phyloP scores from a whole-genome alignment of 805 yeast genomes.

The Teunomyces lycoperdinae region DNA sequence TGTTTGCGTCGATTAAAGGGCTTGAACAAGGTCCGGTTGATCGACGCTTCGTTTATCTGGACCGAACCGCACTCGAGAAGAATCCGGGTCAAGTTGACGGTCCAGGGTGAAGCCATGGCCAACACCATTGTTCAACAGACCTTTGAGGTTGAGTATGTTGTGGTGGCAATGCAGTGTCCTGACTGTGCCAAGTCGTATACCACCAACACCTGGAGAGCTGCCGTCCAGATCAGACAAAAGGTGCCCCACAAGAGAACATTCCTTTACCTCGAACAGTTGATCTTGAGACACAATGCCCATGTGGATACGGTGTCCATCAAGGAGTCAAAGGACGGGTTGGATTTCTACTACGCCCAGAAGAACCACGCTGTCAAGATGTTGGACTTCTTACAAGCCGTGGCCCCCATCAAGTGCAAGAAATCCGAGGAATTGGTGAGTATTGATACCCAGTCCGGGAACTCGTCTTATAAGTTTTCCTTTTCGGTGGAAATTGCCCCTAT shows the following conservation, averaged over 20 bases:
- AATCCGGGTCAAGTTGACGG: slow-evolving; percentile 84
- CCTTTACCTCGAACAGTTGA: slow-evolving; percentile 91
- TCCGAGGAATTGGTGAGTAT: slow-evolving; percentile 89
- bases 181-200: slow-evolving; percentile 98
- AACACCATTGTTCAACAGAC: slow-evolving; percentile 91
- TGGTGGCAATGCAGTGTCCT: slow-evolving; percentile 94
- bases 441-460: slow-evolving; percentile 87
- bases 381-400: slow-evolving; percentile 81
- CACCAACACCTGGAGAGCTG: slow-evolving; percentile 96
- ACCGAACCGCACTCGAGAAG: slow-evolving; percentile 99
- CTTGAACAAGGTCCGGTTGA: slow-evolving; percentile 75
- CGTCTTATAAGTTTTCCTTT: slow-evolving; percentile 85
- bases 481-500: slow-evolving; percentile 94
- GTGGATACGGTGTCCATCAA: slow-evolving; percentile 89
- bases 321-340: slow-evolving; percentile 91
- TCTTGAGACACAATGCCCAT: slow-evolving; percentile 89
- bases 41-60: slow-evolving; percentile 96
- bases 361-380: slow-evolving; percentile 93
- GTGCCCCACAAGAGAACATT: slow-evolving; percentile 96
- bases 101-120: slow-evolving; percentile 94
- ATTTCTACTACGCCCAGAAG: slow-evolving; percentile 84
- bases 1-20: slow-evolving; percentile 89
- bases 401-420: slow-evolving; percentile 77
- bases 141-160: slow-evolving; percentile 91
- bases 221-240: slow-evolving; percentile 96